Base-by-base conservation (phyloP, 176 grass and related monocot genomes). In the Carex parvula region DNA sequence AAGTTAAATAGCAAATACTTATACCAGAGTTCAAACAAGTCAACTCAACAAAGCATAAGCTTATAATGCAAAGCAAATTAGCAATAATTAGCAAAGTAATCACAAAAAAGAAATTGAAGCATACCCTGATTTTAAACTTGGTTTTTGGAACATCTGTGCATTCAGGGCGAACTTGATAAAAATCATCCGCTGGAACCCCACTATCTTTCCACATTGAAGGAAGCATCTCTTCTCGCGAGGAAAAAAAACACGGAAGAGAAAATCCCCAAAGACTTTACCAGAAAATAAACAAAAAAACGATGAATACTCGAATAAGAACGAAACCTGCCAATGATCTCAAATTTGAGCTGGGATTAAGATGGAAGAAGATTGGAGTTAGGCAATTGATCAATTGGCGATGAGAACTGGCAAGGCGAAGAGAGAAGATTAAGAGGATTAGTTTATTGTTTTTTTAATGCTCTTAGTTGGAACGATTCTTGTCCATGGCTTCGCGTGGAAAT, bases 71-170 rank as follows among this genome's bases (percentile, higher is more conserved):
- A 17, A 83, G n/a, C 13, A 69, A 56, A 68, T 63, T 83, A 18
- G 50, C 16, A 65, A 62, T 63, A 15, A 84, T 63, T 61, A 83
- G 35, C 18, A 15, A 58, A 86, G 29, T 14, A 37, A 75, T 75
- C 17, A 74, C 12, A 79, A 6, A 79, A 35, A 75, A 12, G 21
- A 10, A 44, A 16, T 6, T 21, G 77, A 85, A 88, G 0, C 76
- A 84, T n/a, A 99, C 97, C 97, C 93, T 99, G 68, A 99, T 99
- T 85, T 99, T 99, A 84, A 99, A 99, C 77, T 96, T 99, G 88
- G 89, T 99, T 89, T 95, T 95, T 29, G 97, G 97, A 16, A 93
- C 88, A 83, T 95, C 93, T 21, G 79, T 91, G 87, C 91, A 94
- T 70, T 96, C 97, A 10, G 97, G 85, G 10, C 93, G 89, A 46